These are phyloP conservation scores for Pugionium dolabratum DNA, from an alignment of 345 rosid species.

Conservation along the genomic window DNA sequence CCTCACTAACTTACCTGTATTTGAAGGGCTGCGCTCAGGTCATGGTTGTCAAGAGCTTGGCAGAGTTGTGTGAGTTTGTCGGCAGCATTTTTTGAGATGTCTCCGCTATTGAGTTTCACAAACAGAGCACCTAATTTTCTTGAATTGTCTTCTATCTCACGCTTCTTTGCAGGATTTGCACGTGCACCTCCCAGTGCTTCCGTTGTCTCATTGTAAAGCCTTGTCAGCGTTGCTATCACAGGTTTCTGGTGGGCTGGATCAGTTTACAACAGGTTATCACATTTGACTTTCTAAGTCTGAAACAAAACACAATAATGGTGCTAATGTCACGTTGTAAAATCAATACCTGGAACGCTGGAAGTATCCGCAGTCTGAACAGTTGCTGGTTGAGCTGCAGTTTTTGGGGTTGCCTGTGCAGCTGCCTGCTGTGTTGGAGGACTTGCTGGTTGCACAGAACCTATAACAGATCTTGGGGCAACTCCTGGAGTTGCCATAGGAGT, in stretches of 20 bases:
- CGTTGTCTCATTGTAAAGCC: slow-evolving; percentile 94
- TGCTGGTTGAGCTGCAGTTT: slow-evolving; percentile 78
- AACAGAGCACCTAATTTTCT: slow-evolving; percentile 88
- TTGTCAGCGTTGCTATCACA: slow-evolving; percentile 71
- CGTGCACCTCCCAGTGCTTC: slow-evolving; percentile 93
- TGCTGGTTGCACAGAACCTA: slow-evolving; percentile 64
- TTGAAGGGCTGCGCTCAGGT: slow-evolving; percentile 78
- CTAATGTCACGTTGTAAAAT: neutral
- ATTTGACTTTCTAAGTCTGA: neutral
- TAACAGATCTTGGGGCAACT: slow-evolving; percentile 67
- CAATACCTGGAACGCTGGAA: slow-evolving; percentile 81
- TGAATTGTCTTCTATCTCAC: slow-evolving; percentile 97
- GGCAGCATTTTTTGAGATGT: slow-evolving; percentile 87
- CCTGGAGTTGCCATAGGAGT: slow-evolving; percentile 61
- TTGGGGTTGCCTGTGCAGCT: slow-evolving; percentile 54
- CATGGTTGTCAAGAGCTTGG: slow-evolving; percentile 80
- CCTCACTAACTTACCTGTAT: slow-evolving; percentile 64
- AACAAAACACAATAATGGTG: slow-evolving; percentile 21
- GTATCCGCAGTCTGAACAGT: slow-evolving; percentile 92
- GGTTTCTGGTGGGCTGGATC: slow-evolving; percentile 73
- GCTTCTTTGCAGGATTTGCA: slow-evolving; percentile 85
- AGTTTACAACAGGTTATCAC: slow-evolving; percentile 26
- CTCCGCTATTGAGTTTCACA: slow-evolving; percentile 86
- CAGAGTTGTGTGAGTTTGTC: slow-evolving; percentile 89
- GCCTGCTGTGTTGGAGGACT: slow-evolving; percentile 61